Evolutionary conservation across 2,329 filamentous ascomycete species (phyloP), one percentile per base, ranked within the genome.

Genomic region (Penicillium sp.): DNA sequence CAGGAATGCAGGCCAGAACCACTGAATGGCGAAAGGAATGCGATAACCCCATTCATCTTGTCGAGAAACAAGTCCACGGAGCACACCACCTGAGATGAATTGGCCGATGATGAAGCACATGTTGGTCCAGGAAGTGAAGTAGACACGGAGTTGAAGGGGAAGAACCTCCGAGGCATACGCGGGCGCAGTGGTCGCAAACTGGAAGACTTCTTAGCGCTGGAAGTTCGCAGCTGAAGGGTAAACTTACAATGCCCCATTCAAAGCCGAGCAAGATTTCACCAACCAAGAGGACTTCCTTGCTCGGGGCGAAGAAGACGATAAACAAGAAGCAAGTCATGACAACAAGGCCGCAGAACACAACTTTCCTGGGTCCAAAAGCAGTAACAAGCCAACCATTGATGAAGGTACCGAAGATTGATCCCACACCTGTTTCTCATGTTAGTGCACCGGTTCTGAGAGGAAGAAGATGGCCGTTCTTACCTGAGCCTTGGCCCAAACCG

Each of bases 31-130:
- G 42, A 77, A 74, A 0, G 73, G 73, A 37, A 78, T 72, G 14
- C 72, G 65, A 55, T 75, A 78, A 1, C 67, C 70, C 42, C 42
- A 45, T 7, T 45, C 22, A 28, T 45, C 42, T 3, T 45, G 22
- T 45, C 42, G 42, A 45, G 70, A 73, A 72, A 58, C 73, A 34
- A 73, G 64, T 15, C 67, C 70, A 41, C 70, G 69, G n/a, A 76
- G 59, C 1, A 77, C 66, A 34, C 74, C 75, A 14, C 72, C 66
- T 5, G 66, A 70, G 35, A 78, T 62, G n/a, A 79, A 67, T 54
- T 78, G 75, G 4, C 77, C 77, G 39, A 78, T 71, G 7, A 73
- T 73, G 76, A 76, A 79, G 59, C 75, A 77, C 11, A 78, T 63
- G 55, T 77, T 76, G 52, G 76, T 69, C 60, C 73, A 75, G 7